Conservation (phyloP, 1,284 basidiomycete genomes). For the Schizophyllum commune region DNA sequence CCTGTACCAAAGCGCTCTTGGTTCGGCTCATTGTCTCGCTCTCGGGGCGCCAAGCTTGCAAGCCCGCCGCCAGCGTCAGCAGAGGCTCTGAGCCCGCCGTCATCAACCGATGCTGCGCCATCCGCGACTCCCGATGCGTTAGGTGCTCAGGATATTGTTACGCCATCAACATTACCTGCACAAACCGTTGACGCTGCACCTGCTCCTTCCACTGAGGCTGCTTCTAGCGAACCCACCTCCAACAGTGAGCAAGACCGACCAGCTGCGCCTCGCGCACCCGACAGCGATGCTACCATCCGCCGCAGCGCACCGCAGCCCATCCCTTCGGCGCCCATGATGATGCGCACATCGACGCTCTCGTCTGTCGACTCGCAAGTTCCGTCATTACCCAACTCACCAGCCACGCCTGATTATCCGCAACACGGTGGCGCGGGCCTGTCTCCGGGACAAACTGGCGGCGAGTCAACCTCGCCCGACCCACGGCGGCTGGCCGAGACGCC, state of each 20-base stretch:
- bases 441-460: background rate
- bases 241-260: too few species aligned
- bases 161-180: background rate
- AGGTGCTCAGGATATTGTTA: background rate
- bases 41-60: background rate
- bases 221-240: too few species aligned
- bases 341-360: background rate
- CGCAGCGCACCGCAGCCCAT: background rate
- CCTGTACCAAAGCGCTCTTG: background rate
- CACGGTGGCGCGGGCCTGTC: too few species aligned
- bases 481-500: background rate
- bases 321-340: background rate
- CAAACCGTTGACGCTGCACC: background rate
- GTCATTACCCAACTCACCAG: background rate
- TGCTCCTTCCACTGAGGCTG: too few species aligned
- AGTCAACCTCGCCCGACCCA: background rate
- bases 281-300: background rate
- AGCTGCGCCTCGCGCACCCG: too few species aligned
- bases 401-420: background rate
- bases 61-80: background rate
- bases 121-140: background rate
- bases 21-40: background rate
- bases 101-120: background rate
- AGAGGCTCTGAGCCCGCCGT: background rate
- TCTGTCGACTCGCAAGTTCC: background rate